Evolutionary conservation across 2,329 filamentous ascomycete species (phyloP).

Genomic region (Epichloe typhina): DNA sequence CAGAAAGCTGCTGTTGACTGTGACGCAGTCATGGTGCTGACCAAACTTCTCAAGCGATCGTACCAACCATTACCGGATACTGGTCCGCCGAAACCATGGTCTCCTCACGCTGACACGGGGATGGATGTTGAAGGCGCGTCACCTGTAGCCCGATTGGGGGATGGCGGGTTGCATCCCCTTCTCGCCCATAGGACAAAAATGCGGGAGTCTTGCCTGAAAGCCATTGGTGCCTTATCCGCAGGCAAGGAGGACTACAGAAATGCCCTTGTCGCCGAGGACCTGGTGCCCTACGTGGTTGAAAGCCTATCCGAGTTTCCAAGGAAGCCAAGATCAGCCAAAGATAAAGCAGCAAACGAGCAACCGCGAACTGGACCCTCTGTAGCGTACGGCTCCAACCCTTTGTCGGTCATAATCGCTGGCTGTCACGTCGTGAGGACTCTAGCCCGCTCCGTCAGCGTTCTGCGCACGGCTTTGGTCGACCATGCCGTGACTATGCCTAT

Average conservation of each 20-base stretch:
- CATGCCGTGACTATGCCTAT: conserved; percentile 67
- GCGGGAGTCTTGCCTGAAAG: conserved; percentile 63
- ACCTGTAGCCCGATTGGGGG: conserved; percentile 39
- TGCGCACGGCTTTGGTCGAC: conserved; percentile 80
- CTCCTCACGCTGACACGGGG: conserved; percentile 21
- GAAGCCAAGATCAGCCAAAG: conserved; percentile 31
- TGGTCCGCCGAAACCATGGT: conserved; percentile 24
- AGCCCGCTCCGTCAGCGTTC: conserved; percentile 69
- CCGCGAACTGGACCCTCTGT: conserved; percentile 17
- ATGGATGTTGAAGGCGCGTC: conserved; percentile 21
- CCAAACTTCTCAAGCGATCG: conserved; percentile 35
- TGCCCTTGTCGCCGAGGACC: conserved; percentile 67
- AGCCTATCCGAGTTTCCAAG: conserved; percentile 50
- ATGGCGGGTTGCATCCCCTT: conserved; percentile 44
- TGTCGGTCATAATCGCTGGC: conserved; percentile 67
- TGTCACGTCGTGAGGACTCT: conserved; percentile 72
- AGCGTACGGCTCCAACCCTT: conserved; percentile 60
- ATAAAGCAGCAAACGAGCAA: conserved; percentile 22
- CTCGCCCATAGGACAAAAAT: conserved; percentile 60
- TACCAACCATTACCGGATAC: conserved; percentile 31
- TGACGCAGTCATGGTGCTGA: conserved; percentile 31
- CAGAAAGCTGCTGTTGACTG: conserved; percentile 72
- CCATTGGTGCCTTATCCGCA: conserved; percentile 67
- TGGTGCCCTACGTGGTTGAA: conserved; percentile 69
- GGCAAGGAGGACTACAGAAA: conserved; percentile 79